These are phyloP conservation scores for Suillus sp. DNA, from an alignment of 768 basidiomycete genomes.

Conservation along the genomic window DNA sequence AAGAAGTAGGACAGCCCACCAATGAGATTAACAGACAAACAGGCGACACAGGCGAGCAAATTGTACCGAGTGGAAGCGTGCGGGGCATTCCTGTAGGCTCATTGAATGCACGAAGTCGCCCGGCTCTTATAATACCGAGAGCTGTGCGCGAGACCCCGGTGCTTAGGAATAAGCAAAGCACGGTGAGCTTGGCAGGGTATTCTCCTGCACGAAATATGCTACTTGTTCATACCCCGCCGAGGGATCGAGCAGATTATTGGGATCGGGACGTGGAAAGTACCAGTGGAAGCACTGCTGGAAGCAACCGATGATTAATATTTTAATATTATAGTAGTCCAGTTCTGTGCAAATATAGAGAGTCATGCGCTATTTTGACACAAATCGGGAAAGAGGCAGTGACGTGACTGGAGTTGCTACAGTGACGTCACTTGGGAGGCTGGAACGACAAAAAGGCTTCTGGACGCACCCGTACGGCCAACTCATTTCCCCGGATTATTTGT, in stretches of 20 bases:
- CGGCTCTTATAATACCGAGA: slow-evolving; percentile 52
- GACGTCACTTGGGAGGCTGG: slow-evolving; percentile 36
- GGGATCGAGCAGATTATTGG: slow-evolving; percentile 42
- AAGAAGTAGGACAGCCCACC: slow-evolving; percentile 31
- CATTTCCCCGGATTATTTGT: not conserved
- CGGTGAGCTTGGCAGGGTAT: slow-evolving; percentile 64
- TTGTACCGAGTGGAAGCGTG: slow-evolving; percentile 18
- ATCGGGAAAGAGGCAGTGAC: slow-evolving; percentile 17
- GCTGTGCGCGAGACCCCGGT: slow-evolving; percentile 46
- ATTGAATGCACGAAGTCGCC: slow-evolving; percentile 31
- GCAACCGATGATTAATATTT: slow-evolving; percentile 15
- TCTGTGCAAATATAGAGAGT: not conserved
- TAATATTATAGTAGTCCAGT: not conserved
- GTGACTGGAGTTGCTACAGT: slow-evolving; percentile 17
- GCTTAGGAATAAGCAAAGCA: slow-evolving; percentile 55
- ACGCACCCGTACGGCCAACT: slow-evolving; percentile 10
- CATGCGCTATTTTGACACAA: not conserved
- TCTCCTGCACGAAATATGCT: slow-evolving; percentile 79
- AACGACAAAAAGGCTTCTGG: slow-evolving; percentile 34
- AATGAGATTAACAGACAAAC: slow-evolving; percentile 25
- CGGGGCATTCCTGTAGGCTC: slow-evolving; percentile 23
- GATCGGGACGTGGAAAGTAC: slow-evolving; percentile 34
- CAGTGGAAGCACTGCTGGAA: slow-evolving; percentile 12
- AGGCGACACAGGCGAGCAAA: slow-evolving; percentile 26
- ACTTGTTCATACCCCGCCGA: slow-evolving; percentile 65